A percentile compares a stretch with the other conserved stretches of the same genome.
Evolutionary conservation across 345 rosid species (phyloP).

Genomic region (Camelina hispida): DNA sequence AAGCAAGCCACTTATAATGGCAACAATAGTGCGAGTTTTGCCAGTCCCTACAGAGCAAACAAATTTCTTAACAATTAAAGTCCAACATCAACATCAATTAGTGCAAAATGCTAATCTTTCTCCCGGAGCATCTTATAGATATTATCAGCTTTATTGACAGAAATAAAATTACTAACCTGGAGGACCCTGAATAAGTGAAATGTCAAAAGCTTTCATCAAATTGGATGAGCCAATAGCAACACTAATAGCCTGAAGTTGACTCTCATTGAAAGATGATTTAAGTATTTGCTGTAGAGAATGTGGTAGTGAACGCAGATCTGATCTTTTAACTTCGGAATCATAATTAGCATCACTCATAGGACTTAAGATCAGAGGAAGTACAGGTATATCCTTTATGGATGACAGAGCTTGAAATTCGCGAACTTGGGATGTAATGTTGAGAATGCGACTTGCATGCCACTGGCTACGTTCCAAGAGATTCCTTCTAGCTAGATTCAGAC

Average conservation of each 20-base stretch:
- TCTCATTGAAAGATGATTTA: conserved; percentile 81
- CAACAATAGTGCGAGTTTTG: conserved; percentile 93
- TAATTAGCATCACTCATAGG: conserved; percentile 56
- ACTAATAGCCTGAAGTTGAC: conserved; percentile 85
- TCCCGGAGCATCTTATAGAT: conserved; percentile 16
- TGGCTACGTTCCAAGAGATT: conserved; percentile 92
- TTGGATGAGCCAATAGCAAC: conserved; percentile 60
- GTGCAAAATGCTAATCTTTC: not conserved
- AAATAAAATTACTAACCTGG: conserved; percentile 64
- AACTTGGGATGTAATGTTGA: conserved; percentile 90
- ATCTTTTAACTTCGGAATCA: conserved; percentile 47
- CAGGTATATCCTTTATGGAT: conserved; percentile 68
- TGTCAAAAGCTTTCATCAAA: conserved; percentile 59
- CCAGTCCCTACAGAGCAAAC: conserved; percentile 73
- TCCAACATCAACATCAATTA: not conserved
- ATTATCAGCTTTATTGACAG: conserved; percentile 1
- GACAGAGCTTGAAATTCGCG: conserved; percentile 97
- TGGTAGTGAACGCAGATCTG: conserved; percentile 59
- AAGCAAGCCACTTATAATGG: conserved; percentile 87
- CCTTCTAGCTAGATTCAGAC: conserved; percentile 88
- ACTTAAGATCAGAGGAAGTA: conserved; percentile 72
- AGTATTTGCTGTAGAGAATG: conserved; percentile 66
- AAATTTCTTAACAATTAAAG: conserved; percentile 2
- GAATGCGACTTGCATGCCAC: conserved; percentile 91
- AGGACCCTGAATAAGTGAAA: conserved; percentile 98